Evolutionary conservation across 345 rosid species (phyloP).

Genomic region (Arabis hirsuta): DNA sequence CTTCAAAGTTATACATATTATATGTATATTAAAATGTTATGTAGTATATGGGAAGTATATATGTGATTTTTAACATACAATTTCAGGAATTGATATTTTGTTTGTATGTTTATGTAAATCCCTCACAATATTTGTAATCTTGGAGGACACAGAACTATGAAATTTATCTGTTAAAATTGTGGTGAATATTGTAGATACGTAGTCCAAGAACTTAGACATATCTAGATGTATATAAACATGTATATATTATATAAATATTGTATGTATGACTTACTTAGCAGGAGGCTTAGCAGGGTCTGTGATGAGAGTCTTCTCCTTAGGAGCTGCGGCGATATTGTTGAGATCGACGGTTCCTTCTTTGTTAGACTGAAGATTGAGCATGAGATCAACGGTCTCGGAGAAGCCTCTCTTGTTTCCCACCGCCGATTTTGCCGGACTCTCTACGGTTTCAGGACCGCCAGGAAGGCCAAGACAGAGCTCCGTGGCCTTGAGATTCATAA

Average conservation of each 20-base stretch:
- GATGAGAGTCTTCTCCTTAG: constrained; percentile 34
- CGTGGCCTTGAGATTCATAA: constrained; percentile 68
- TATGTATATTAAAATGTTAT: neutral
- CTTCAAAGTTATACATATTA: constrained; percentile 7
- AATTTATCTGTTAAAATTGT: neutral
- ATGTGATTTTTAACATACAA: neutral
- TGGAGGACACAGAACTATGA: constrained; percentile 4
- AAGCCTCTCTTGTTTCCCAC: constrained; percentile 68
- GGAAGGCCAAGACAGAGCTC: constrained; percentile 89
- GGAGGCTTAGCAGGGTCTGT: constrained; percentile 67
- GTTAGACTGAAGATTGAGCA: constrained; percentile 61
- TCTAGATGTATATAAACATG: neutral
- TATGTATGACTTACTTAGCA: constrained; percentile 59
- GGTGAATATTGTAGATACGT: neutral
- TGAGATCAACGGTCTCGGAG: constrained; percentile 75
- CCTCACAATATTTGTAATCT: neutral
- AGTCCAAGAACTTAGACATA: constrained; percentile 8
- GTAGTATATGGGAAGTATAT: constrained; percentile 2
- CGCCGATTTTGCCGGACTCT: constrained; percentile 33
- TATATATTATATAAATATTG: neutral
- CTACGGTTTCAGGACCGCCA: constrained; percentile 42
- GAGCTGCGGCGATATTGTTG: constrained; percentile 20
- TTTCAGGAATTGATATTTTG: neutral
- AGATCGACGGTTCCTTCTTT: constrained; percentile 46
- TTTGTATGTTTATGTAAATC: constrained; percentile 6